Conservation (phyloP, 1,139 yeast genomes). For the Eremothecium cymbalariae region DNA sequence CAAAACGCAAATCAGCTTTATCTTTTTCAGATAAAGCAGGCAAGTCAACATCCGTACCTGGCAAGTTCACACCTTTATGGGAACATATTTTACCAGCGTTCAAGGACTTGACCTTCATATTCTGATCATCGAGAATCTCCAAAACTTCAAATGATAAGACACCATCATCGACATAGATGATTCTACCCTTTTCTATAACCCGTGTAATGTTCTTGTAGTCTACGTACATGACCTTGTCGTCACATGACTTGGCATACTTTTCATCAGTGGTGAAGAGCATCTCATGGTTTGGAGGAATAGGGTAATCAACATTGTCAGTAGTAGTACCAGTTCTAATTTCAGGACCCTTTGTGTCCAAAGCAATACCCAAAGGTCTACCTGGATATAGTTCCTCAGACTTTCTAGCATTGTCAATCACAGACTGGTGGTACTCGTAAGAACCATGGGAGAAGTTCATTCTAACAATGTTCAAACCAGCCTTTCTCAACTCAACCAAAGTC, state of each 20-base stretch:
- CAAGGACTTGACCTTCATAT: slow-evolving; percentile 78
- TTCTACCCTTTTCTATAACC: slow-evolving; percentile 79
- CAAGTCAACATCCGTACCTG: slow-evolving; percentile 97
- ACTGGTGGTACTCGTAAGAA: slow-evolving; percentile 91
- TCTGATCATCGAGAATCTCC: slow-evolving; percentile 68
- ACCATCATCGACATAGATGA: slow-evolving; percentile 96
- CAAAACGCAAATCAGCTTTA: slow-evolving; percentile 80
- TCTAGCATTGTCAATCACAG: slow-evolving; percentile 92
- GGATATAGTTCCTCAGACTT: slow-evolving; percentile 82
- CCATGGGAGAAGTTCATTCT: slow-evolving; percentile 99
- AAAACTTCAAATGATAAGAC: slow-evolving; percentile 89
- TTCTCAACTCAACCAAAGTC: slow-evolving; percentile 76
- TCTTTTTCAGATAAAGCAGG: slow-evolving; percentile 98
- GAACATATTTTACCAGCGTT: slow-evolving; percentile 94
- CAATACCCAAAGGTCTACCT: slow-evolving; percentile 97
- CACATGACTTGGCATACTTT: slow-evolving; percentile 58
- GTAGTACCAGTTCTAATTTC: slow-evolving; percentile 99
- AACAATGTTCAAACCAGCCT: slow-evolving; percentile 94
- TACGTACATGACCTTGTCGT: slow-evolving; percentile 73
- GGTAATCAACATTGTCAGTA: slow-evolving; percentile 63
- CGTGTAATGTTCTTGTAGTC: slow-evolving; percentile 96
- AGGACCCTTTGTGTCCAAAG: slow-evolving; percentile 98
- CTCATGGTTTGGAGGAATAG: slow-evolving; percentile 78
- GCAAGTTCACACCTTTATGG: slow-evolving; percentile 98
- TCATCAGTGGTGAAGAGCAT: slow-evolving; percentile 92